Evolutionary conservation across 106 monocot genomes (phyloP).

Genomic region (Posidonia australis): DNA sequence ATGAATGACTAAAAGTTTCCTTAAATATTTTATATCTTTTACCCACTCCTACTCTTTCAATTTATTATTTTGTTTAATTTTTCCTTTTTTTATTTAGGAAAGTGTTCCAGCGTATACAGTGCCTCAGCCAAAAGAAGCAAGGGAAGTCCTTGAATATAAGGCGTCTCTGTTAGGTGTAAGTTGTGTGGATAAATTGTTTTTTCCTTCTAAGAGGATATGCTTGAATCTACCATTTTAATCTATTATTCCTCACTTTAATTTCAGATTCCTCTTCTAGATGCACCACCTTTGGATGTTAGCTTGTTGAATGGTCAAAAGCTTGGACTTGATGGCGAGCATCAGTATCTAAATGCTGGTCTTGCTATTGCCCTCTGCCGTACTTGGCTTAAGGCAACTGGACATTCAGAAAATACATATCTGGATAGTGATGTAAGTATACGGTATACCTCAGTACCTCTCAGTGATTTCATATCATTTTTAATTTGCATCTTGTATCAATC

Average conservation of each 20-base stretch:
- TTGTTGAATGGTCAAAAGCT: constrained; percentile 49
- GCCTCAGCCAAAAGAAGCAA: constrained; percentile 90
- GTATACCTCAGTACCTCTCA: too few relatives aligned
- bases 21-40: neutral
- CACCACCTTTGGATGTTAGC: constrained; percentile 38
- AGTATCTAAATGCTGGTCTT: constrained; percentile 79
- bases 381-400: constrained; percentile 62
- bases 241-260: constrained; percentile 2
- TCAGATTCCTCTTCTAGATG: constrained; percentile 64
- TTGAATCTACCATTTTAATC: neutral
- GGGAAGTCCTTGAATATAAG: constrained; percentile 48
- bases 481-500: neutral
- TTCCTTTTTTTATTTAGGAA: constrained; percentile 34
- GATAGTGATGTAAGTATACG: constrained; percentile 29
- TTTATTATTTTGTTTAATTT: neutral
- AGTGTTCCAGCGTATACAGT: constrained; percentile 80
- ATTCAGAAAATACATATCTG: constrained; percentile 18
- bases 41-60: neutral
- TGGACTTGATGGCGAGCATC: constrained; percentile 90
- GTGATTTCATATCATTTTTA: neutral
- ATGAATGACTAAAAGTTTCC: too few relatives aligned
- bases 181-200: neutral
- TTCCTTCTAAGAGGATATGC: neutral
- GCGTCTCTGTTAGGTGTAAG: constrained; percentile 76
- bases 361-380: constrained; percentile 47